Evolutionary conservation across 129 eudicot species (phyloP).

Genomic region (Arctium minus): DNA sequence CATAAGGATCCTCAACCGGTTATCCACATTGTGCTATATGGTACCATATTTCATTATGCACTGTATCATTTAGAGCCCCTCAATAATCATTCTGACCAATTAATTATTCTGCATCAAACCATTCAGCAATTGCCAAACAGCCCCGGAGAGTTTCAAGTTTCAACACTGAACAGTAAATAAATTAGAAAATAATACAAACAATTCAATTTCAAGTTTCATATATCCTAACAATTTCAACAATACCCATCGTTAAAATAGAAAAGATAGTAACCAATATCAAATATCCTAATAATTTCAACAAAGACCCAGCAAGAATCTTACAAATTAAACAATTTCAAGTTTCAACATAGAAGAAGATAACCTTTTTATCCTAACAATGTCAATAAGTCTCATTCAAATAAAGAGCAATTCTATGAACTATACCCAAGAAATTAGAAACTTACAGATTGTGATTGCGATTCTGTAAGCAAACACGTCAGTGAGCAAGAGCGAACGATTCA

Average conservation of each 20-base stretch:
- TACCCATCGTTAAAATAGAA: not conserved
- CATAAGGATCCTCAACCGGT: too few relatives aligned
- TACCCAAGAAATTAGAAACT: not conserved
- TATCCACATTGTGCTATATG: too few relatives aligned
- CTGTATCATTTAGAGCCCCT: too few relatives aligned
- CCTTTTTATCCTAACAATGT: not conserved
- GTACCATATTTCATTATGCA: too few relatives aligned
- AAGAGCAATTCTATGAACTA: not conserved
- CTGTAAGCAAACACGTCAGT: not conserved
- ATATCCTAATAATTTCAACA: not conserved
- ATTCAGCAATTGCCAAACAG: too few relatives aligned
- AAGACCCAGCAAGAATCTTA: not conserved
- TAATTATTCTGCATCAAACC: too few relatives aligned
- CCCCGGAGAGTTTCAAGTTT: not conserved
- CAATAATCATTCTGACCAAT: too few relatives aligned
- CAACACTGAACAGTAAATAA: not conserved
- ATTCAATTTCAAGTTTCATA: not conserved
- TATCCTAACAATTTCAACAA: not conserved
- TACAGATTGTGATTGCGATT: not conserved
- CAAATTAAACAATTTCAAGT: not conserved
- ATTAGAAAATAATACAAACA: too few relatives aligned
- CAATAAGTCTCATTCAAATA: not conserved
- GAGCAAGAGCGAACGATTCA: not conserved
- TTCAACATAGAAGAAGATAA: too few relatives aligned
- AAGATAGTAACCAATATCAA: not conserved